Conservation (phyloP, 139 green algal genomes). For the Zygnema circumcarinatum region DNA sequence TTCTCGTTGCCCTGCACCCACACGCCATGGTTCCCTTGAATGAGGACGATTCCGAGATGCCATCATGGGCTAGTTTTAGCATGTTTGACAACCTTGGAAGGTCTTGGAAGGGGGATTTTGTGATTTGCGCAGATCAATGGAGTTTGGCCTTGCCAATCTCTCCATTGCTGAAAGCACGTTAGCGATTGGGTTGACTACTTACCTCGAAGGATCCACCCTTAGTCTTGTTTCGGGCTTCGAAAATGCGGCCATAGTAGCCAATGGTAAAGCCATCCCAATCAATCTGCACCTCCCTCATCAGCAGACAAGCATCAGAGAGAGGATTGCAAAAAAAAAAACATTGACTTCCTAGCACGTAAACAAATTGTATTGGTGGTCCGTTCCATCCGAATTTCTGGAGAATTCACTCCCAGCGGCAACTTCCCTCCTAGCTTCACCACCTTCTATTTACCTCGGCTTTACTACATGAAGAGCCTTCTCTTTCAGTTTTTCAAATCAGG, state of each 20-base stretch:
- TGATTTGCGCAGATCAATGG: too few species aligned
- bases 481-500: too few species aligned
- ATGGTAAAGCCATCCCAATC: constrained; percentile 96
- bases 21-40: constrained; percentile 56
- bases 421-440: too few species aligned
- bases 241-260: constrained; percentile 75
- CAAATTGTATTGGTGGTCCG: constrained; percentile 15
- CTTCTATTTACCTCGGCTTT: too few species aligned
- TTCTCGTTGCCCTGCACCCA: constrained; percentile 60
- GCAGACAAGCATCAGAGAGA: background rate
- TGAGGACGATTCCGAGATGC: too few species aligned
- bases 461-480: too few species aligned
- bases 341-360: background rate
- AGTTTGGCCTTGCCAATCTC: background rate
- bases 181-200: background rate
- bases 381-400: background rate
- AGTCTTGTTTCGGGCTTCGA: constrained; percentile 68
- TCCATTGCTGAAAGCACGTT: background rate
- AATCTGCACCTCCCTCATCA: too few species aligned
- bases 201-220: constrained; percentile 68
- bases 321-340: background rate
- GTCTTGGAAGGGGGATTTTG: too few species aligned
- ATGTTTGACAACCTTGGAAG: too few species aligned
- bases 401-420: too few species aligned
- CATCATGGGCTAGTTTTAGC: too few species aligned